phyloP scores from a whole-genome alignment of 257 asterid species.

The Craterostigma plantagineum region DNA sequence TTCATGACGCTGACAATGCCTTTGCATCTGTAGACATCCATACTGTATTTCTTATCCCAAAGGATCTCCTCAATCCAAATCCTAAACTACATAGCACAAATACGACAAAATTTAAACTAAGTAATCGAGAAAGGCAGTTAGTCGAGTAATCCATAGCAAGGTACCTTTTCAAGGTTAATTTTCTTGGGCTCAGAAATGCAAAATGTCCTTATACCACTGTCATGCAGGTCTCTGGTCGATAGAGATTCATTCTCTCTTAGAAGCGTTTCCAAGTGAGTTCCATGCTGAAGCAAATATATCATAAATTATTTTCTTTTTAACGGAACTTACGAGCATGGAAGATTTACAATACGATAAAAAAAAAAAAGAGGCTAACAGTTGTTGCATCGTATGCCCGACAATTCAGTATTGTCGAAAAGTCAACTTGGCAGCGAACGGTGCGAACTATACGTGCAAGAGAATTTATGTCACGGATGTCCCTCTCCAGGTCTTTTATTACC shows the following conservation, averaged over 20 bases:
- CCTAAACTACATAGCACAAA: conserved; percentile 28
- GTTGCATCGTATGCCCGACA: conserved; percentile 72
- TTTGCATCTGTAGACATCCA: conserved; percentile 94
- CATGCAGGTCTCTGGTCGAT: conserved; percentile 67
- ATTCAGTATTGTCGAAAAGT: conserved; percentile 54
- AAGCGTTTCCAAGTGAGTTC: conserved; percentile 65
- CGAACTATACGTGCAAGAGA: conserved; percentile 61
- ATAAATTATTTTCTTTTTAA: too few relatives aligned
- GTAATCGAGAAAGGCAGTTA: not conserved
- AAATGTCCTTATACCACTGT: conserved; percentile 66
- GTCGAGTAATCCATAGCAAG: too few relatives aligned
- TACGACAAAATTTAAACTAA: conserved; percentile 1
- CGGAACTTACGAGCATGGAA: not conserved
- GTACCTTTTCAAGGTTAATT: conserved; percentile 77
- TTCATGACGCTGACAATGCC: conserved; percentile 50
- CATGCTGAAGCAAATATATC: conserved; percentile 30
- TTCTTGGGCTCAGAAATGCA: conserved; percentile 47
- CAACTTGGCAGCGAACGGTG: conserved; percentile 76
- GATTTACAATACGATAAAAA: not conserved
- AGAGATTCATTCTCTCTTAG: conserved; percentile 42
- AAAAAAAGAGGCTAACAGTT: conserved; percentile 15
- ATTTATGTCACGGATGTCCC: conserved; percentile 58
- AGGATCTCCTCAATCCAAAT: conserved; percentile 84
- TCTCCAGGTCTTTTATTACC: conserved; percentile 52
- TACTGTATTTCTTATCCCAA: conserved; percentile 77